phyloP scores from a whole-genome alignment of 257 asterid genomes.

The Rubia yunnanensis region DNA sequence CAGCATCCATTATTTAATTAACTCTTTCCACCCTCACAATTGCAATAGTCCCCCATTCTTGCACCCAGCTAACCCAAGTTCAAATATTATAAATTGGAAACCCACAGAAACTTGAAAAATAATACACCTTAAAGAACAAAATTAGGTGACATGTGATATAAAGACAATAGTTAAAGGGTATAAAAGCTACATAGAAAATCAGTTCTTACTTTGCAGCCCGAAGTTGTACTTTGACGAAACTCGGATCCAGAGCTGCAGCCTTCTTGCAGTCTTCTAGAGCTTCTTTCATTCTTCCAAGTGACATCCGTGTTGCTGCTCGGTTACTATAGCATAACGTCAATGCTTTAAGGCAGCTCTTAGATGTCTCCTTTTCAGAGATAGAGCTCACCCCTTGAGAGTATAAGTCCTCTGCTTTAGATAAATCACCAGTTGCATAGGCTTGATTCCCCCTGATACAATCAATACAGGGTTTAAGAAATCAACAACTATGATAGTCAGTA shows the following conservation, averaged over 20 bases:
- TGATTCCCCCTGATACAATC: conserved; percentile 76
- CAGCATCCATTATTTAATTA: background rate
- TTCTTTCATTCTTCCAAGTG: conserved; percentile 82
- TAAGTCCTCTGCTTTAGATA: conserved; percentile 75
- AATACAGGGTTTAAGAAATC: conserved; percentile 16
- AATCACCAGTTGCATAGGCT: conserved; percentile 84
- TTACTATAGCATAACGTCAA: conserved; percentile 88
- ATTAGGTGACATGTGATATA: conserved; percentile 1
- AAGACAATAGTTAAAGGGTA: background rate
- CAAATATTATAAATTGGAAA: background rate
- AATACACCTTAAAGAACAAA: background rate
- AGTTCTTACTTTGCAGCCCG: conserved; percentile 88
- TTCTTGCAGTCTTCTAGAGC: conserved; percentile 83
- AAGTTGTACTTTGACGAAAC: conserved; percentile 69
- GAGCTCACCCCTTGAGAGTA: conserved; percentile 75
- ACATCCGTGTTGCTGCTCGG: conserved; percentile 92
- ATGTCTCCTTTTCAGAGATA: conserved; percentile 55
- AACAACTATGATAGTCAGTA: background rate
- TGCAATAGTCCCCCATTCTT: background rate
- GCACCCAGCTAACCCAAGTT: background rate
- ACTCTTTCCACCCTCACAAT: background rate
- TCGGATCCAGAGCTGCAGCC: conserved; percentile 77
- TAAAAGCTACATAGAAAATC: background rate
- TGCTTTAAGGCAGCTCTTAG: conserved; percentile 70
- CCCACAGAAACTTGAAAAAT: background rate